These are phyloP conservation scores for Capronia coronata DNA, from an alignment of 2,329 filamentous ascomycete genomes.

Conservation along the genomic window DNA sequence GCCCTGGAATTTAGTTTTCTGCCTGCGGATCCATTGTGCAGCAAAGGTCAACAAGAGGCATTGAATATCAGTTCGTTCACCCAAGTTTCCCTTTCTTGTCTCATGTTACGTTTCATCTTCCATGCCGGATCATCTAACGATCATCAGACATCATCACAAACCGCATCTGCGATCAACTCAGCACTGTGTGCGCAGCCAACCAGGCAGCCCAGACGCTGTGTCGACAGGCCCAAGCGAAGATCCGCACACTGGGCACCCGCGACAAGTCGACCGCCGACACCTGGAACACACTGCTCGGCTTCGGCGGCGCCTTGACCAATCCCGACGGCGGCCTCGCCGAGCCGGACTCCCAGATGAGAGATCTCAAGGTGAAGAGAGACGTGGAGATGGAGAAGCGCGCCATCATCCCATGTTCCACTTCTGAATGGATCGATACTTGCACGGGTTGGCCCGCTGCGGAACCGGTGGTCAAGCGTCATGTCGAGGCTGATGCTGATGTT, in stretches of 20 bases:
- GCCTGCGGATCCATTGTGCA: constrained; percentile 55
- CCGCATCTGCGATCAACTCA: constrained; percentile 63
- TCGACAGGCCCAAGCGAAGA: constrained; percentile 47
- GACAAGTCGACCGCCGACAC: constrained; percentile 39
- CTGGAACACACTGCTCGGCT: constrained; percentile 38
- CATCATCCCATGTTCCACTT: constrained; percentile 14
- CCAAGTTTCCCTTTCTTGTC: constrained; percentile 38
- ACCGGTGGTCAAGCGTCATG: not conserved
- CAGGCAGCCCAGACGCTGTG: constrained; percentile 52
- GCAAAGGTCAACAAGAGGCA: constrained; percentile 56
- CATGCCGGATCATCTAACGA: no score
- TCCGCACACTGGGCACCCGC: constrained; percentile 40
- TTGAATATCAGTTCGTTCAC: no score
- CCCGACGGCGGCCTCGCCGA: constrained; percentile 16
- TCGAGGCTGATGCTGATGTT: no score
- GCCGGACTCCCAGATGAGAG: constrained; percentile 5
- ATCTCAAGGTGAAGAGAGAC: constrained; percentile 15
- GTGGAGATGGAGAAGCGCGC: not conserved
- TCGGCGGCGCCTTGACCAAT: constrained; percentile 27
- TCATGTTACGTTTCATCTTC: not conserved
- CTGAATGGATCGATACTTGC: constrained; percentile 20
- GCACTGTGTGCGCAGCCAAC: constrained; percentile 60
- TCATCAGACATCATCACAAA: constrained; percentile 59
- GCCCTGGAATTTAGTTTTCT: constrained; percentile 62
- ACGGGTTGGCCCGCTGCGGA: constrained; percentile 13